Evolutionary conservation across 371 early-diverging fungal species (phyloP).

Genomic region (Rhizomucor pusillus): DNA sequence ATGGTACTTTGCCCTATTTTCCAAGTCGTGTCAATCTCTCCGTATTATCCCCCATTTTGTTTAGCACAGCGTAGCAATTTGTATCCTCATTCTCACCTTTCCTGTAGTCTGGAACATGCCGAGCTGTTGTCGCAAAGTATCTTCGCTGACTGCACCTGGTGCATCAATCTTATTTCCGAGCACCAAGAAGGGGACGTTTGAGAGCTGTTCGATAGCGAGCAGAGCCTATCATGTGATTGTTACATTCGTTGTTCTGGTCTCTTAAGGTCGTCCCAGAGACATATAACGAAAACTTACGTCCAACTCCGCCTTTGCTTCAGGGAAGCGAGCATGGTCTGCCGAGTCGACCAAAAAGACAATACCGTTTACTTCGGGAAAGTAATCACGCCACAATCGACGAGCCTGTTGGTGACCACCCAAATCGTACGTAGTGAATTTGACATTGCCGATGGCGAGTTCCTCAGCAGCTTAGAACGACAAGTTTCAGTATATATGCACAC

Average conservation of each 20-base stretch:
- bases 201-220: conserved; percentile 89
- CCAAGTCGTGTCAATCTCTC: not conserved
- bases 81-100: conserved; percentile 54
- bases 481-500: not conserved
- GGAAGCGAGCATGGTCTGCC: conserved; percentile 82
- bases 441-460: conserved; percentile 94
- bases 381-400: conserved; percentile 97
- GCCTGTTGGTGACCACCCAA: conserved; percentile 97
- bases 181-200: conserved; percentile 90
- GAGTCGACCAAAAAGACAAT: conserved; percentile 97
- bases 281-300: conserved; percentile 65
- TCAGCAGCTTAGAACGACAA: conserved; percentile 73
- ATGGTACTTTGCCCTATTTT: conserved; percentile 79
- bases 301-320: conserved; percentile 92
- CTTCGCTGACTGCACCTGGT: conserved; percentile 92
- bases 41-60: not conserved
- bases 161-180: conserved; percentile 99
- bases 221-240: conserved; percentile 59
- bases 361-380: conserved; percentile 96
- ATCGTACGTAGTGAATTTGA: conserved; percentile 96
- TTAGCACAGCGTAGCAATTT: too few relatives aligned
- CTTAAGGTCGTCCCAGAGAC: not conserved
- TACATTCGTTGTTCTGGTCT: not conserved
- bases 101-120: conserved; percentile 96
- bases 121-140: conserved; percentile 81